Base-by-base conservation (phyloP, 345 rosid genomes). In the Eutrema japonicum region DNA sequence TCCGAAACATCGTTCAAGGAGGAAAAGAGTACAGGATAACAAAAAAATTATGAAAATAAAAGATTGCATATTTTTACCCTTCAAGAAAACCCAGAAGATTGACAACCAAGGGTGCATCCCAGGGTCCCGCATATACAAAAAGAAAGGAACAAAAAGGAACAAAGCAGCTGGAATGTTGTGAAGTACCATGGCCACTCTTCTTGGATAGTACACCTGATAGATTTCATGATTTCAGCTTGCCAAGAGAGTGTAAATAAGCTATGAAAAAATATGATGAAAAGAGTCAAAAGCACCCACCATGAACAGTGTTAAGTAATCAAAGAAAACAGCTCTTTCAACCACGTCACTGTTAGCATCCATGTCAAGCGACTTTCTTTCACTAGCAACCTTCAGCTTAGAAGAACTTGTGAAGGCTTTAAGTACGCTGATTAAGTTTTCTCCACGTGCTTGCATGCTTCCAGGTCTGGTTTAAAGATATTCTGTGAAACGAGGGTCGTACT, bases 401-500 rank as follows among this genome's bases (percentile, higher is more conserved):
- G 97, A 92, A 78, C 83, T 89, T 27, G 93, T 64, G 49, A 95
- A 95, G 62, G 88, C 93, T 83, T 92, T 88, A 43, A 90, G 82
- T 29, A 90, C 22, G 65, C 89, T 83, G 70, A 86, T 50, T 70
- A 95, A 86, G 82, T 95, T 95, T 9, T 95, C 98, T 77, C 99
- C 99, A 48, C 98, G 98, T 29, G 92, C 98, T 87, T 95, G 99
- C 82, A 95, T 81, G 86, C 96, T 92, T 66, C 99, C 99, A 68
- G 99, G 98, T 84, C 99, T 95, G 87, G 72, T 80, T 80, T 33
- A 70, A 49, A 64, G 70, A 66, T 56, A 67, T 13, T 71, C 64
- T 45, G 63, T 81, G 68, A 48, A 16, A 75, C 78, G 53, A 82
- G 77, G 75, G 47, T 53, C 38, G 50, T 77, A 76, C 65, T 71